Evolutionary conservation across 2,329 filamentous ascomycete genomes (phyloP).

Genomic region (Helotiales sp.): DNA sequence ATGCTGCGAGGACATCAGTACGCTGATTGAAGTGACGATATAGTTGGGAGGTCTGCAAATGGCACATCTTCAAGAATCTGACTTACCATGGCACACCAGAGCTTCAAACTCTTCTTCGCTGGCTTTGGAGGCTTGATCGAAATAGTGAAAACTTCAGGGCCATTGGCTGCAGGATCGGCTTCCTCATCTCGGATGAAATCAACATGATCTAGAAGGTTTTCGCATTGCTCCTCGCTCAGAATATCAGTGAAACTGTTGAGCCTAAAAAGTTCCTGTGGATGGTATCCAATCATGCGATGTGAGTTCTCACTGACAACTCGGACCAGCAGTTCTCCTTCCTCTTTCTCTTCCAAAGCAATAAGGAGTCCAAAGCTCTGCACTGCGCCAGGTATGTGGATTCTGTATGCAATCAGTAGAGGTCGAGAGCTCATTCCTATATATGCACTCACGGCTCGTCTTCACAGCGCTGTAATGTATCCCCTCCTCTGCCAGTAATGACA

Average conservation of each 20-base stretch:
- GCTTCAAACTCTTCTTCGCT: conserved; percentile 55
- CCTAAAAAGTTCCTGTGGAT: conserved; percentile 72
- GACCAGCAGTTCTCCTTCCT: conserved; percentile 66
- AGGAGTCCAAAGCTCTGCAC: conserved; percentile 79
- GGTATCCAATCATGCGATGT: conserved; percentile 70
- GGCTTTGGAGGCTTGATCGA: conserved; percentile 58
- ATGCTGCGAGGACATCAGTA: conserved; percentile 91
- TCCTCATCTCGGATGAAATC: conserved; percentile 87
- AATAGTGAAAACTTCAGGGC: conserved; percentile 83
- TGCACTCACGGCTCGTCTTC: conserved; percentile 71
- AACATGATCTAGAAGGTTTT: conserved; percentile 81
- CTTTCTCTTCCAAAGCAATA: conserved; percentile 70
- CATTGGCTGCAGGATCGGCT: conserved; percentile 70
- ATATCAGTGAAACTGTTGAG: conserved; percentile 80
- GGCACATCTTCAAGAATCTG: background rate
- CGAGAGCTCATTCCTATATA: background rate
- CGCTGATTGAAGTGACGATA: too few species aligned
- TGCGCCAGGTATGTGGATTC: conserved; percentile 80
- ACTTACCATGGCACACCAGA: conserved; percentile 79
- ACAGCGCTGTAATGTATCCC: conserved; percentile 71
- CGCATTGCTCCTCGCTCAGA: conserved; percentile 77
- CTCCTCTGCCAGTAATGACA: conserved; percentile 77
- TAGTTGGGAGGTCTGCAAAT: too few species aligned
- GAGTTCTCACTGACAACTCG: conserved; percentile 83
- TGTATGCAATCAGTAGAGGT: background rate